These are phyloP conservation scores for Umbilicus rupestris DNA, from an alignment of 164 flowering plant species.

Conservation along the genomic window DNA sequence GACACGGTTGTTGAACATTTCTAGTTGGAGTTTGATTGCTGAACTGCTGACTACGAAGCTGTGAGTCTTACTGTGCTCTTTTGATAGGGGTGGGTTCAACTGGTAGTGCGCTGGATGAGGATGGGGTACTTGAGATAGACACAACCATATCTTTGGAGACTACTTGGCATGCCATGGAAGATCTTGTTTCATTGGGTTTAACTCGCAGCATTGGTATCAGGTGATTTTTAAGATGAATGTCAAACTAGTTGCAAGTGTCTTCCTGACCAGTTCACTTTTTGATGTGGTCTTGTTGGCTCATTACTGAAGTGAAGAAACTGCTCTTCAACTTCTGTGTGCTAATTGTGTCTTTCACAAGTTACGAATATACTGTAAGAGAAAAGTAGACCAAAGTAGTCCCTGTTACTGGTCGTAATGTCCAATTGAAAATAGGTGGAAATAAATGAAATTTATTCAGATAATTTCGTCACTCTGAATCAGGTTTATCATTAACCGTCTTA, in stretches of 20 bases:
- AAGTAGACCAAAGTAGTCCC: neutral
- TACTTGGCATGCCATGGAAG: slow-evolving; percentile 98
- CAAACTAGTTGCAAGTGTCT: neutral
- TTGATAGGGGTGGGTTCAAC: slow-evolving; percentile 68
- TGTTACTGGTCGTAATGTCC: neutral
- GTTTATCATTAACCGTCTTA: too few species aligned
- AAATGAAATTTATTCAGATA: neutral
- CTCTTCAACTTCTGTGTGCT: neutral
- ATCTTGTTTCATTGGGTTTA: slow-evolving; percentile 71
- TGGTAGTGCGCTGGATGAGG: slow-evolving; percentile 61
- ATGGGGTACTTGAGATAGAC: slow-evolving; percentile 85
- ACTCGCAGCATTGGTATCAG: slow-evolving; percentile 95
- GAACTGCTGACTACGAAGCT: neutral
- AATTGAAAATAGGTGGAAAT: neutral
- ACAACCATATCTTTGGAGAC: slow-evolving; percentile 81
- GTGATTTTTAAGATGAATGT: slow-evolving; percentile 20
- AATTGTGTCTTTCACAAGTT: neutral
- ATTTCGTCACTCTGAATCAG: too few species aligned
- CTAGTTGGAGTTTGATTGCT: neutral
- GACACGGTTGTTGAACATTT: neutral
- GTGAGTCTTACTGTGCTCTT: neutral
- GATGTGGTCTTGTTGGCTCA: neutral
- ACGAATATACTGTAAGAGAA: neutral
- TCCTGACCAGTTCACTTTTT: neutral
- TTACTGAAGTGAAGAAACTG: neutral